Evolutionary conservation across 768 basidiomycete species (phyloP).

Genomic region (Lepiota brunneoincarnata): DNA sequence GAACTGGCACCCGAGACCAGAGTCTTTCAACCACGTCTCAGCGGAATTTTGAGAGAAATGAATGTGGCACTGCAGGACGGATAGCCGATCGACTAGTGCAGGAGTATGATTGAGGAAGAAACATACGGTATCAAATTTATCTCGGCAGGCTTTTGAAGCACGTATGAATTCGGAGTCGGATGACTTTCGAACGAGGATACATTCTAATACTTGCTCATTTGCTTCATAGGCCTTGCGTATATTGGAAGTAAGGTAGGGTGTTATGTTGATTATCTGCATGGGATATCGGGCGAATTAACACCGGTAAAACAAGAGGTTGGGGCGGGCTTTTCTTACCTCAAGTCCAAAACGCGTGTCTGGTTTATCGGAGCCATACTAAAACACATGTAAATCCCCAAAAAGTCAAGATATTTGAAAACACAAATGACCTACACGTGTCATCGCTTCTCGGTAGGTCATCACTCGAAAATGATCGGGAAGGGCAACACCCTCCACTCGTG

Average conservation of each 20-base stretch:
- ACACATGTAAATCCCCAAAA: slow-evolving; percentile 11
- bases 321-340: slow-evolving; percentile 50
- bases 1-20: slow-evolving; percentile 17
- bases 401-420: slow-evolving; percentile 17
- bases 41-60: slow-evolving; percentile 8
- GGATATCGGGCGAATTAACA: slow-evolving; percentile 15
- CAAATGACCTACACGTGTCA: slow-evolving; percentile 65
- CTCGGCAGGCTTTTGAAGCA: slow-evolving; percentile 26
- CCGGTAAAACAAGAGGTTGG: slow-evolving; percentile 11
- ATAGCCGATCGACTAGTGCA: slow-evolving; percentile 2
- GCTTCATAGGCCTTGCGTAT: slow-evolving; percentile 6
- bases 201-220: slow-evolving; percentile 38
- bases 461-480: slow-evolving; percentile 69
- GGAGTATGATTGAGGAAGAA: neutral
- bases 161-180: slow-evolving; percentile 37
- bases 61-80: slow-evolving; percentile 7
- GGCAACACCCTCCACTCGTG: slow-evolving; percentile 56
- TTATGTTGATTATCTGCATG: slow-evolving; percentile 43
- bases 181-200: slow-evolving; percentile 42
- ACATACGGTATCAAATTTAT: slow-evolving; percentile 5
- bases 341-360: slow-evolving; percentile 88
- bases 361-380: slow-evolving; percentile 90
- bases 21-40: slow-evolving; percentile 11
- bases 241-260: slow-evolving; percentile 21
- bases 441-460: slow-evolving; percentile 90